A percentile compares a stretch with the other conserved stretches of the same genome.
These are phyloP conservation scores for Globisporangium parvum DNA, from an alignment of 352 stramenopile species.

Conservation along the genomic window DNA sequence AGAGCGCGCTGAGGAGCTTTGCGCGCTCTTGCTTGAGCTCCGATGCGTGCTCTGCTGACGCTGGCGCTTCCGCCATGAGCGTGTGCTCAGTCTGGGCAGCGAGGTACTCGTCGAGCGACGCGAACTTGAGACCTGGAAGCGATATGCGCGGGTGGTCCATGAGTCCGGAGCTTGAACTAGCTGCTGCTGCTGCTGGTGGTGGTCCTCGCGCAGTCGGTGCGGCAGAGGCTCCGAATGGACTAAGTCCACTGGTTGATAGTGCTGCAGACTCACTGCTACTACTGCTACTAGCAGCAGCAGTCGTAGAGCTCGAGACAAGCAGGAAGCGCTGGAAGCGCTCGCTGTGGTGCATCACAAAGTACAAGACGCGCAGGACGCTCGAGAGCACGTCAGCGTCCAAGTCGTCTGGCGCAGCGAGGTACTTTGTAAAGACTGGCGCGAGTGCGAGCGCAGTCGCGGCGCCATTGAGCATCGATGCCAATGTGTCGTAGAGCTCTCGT, in stretches of 20 bases:
- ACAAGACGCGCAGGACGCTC: constrained; percentile 48
- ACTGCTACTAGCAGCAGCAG: not conserved
- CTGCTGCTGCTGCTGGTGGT: no score
- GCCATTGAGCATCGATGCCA: constrained; percentile 46
- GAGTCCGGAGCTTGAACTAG: not conserved
- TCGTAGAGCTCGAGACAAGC: constrained; percentile 17
- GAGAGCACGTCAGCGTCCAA: constrained; percentile 30
- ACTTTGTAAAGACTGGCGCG: constrained; percentile 44
- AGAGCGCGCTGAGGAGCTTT: constrained; percentile 43
- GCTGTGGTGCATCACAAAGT: constrained; percentile 44
- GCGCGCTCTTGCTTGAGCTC: constrained; percentile 28
- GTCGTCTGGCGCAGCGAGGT: constrained; percentile 33
- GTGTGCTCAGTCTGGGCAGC: constrained; percentile 13
- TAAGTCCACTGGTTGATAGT: no score
- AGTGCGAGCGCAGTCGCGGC: constrained; percentile 34
- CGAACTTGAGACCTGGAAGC: constrained; percentile 32
- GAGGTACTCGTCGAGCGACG: constrained; percentile 44
- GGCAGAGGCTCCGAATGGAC: not conserved
- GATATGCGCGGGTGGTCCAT: constrained; percentile 33
- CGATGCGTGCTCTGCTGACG: constrained; percentile 19
- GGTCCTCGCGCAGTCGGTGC: no score
- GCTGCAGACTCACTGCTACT: no score
- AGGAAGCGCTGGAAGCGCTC: constrained; percentile 45
- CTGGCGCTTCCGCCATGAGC: constrained; percentile 3
- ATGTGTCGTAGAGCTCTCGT: constrained; percentile 39